Base-by-base conservation (phyloP, 2,329 filamentous ascomycete genomes). In the Trichoderma hamatum region DNA sequence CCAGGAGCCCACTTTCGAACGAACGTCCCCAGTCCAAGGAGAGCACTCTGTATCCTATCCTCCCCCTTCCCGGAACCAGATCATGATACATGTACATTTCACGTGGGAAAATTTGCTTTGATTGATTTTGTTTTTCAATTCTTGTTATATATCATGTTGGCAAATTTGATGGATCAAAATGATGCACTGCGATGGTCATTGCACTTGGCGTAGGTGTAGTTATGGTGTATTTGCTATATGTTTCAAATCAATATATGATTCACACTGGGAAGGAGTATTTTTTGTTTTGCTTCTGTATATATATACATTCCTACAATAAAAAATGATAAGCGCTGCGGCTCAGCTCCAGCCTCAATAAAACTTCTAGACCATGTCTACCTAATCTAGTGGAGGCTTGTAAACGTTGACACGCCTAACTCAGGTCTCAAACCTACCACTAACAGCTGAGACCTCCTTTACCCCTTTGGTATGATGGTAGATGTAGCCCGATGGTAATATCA, bases 21-120 rank as follows among this genome's bases (percentile, higher is more conserved):
- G 51, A 74, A 70, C 67, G 67, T 68, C 16, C 73, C 72, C 28
- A 72, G 73, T 68, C 67, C 7, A 76, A 74, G 55, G 78, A 80
- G 70, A 77, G 75, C 21, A 67, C 79, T 46, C 76, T 82, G 16
- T 82, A 82, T 69, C 81, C 81, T 26, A 76, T 82, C 69, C 76
- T 82, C 49, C 80, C 80, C 49, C 76, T 81, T 74, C 79, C 79
- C 54, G 78, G 78, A 59, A 73, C 76, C 6, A 28, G 11, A 4
- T 43, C 19, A 54, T 52, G 65, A 54, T 43, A 7, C 24, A 5
- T 21, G 4, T 49, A 9, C 3, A 2, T 16, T n/a, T 32, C 14
- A 32, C 34, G n/a, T 32, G 32, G 39, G 52, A 16, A 36, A 46
- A 9, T 5, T n/a, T 61, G 7, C 43, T 36, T 34, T 34, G 19